Evolutionary conservation across 306 rosid genomes (phyloP), one percentile per base, ranked within the genome.

Genomic region (Neltuma alba): DNA sequence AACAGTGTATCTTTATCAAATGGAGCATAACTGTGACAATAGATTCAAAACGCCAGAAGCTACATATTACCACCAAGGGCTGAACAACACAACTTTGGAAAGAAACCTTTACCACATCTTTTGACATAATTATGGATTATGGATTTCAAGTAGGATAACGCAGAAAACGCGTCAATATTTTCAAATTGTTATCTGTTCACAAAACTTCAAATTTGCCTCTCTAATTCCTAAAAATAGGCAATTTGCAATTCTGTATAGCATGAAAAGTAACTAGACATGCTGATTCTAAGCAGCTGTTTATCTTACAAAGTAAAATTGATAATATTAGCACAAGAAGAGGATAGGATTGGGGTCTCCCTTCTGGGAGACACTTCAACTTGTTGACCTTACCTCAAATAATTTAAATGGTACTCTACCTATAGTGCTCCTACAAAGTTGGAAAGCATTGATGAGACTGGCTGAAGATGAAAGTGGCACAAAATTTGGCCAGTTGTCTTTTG

Each of bases 261-360:
- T 72, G 14, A 20, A 61, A 57, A 77, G n/a, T 4, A 45, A 47
- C 54, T 16, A 21, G 36, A 75, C 48, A 64, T 34, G 23, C 67
- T 55, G 40, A 70, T 55, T 34, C 60, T 31, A 61, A 38, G 78
- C 83, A 45, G 63, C 14, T 54, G n/a, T 21, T 57, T 25, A 25
- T 57, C 63, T 57, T 25, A 57, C 63, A 57, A 25, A 57, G 1
- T 57, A 57, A 25, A 1, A 57, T 25, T 57, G 63, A 57, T 10
- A 57, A 13, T 69, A 65, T 79, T 89, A 85, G 89, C 93, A 89
- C 7, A 97, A 97, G 82, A 94, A 94, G 79, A 94, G 95, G 72
- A 86, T 74, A n/a, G 97, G 97, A 36, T 89, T 86, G 0, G 91
- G 93, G 78, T 94, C 97, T 86, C 97, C 88, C 84, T 88, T n/a